A percentile compares a stretch with the other conserved stretches of the same genome.
Conservation (phyloP, 768 basidiomycete species). For the Termitomyces sp. region DNA sequence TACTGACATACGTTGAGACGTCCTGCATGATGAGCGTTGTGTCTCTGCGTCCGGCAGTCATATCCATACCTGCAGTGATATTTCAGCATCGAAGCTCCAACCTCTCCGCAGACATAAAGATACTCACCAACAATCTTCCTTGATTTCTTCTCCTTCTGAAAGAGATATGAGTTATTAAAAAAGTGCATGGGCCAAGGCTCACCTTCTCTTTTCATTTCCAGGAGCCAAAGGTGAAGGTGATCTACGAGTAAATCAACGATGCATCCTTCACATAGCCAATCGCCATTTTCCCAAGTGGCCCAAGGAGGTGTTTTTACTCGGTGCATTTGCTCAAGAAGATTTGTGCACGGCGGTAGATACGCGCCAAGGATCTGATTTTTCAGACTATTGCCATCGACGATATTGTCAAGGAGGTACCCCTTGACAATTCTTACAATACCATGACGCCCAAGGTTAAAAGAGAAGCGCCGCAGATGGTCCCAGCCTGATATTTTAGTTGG, state of each 20-base stretch:
- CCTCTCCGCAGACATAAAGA: background rate
- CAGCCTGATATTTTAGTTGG: conserved; percentile 9
- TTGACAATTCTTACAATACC: background rate
- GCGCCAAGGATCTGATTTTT: background rate
- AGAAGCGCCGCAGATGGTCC: conserved; percentile 11
- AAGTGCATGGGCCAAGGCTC: background rate
- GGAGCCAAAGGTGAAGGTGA: conserved; percentile 24
- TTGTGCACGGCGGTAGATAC: background rate
- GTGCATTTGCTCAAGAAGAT: conserved; percentile 10
- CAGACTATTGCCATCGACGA: background rate
- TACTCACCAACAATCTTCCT: conserved; percentile 24
- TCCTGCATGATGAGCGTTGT: conserved; percentile 18
- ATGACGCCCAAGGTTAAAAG: background rate
- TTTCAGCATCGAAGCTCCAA: background rate
- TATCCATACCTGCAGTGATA: conserved; percentile 24
- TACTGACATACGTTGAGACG: conserved; percentile 20
- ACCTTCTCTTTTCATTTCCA: conserved; percentile 19
- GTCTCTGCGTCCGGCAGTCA: conserved; percentile 23
- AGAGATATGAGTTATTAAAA: background rate
- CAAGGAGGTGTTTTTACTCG: conserved; percentile 9
- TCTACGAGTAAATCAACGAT: conserved; percentile 18
- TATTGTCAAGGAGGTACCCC: background rate
- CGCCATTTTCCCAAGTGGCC: conserved; percentile 21
- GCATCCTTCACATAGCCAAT: conserved; percentile 27
- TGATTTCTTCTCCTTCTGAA: conserved; percentile 9